Evolutionary conservation across 768 basidiomycete species (phyloP).

Genomic region (Lyophyllum decastes): DNA sequence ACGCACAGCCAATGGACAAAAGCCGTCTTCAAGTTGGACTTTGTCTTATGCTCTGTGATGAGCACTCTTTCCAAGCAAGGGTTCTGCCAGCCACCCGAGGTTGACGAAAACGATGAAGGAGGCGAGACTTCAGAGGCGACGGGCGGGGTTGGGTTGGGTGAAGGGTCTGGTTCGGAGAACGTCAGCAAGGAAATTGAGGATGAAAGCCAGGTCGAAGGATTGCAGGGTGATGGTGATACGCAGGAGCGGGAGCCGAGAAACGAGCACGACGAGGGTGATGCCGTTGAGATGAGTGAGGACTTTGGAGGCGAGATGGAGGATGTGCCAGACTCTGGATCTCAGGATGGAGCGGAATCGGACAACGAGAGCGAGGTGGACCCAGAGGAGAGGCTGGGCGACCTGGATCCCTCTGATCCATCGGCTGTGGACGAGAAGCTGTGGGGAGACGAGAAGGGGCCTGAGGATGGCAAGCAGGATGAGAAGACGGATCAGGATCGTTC

Average conservation of each 20-base stretch:
- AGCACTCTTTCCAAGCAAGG: slow-evolving; percentile 79
- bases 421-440: slow-evolving; percentile 96
- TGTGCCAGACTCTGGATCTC: slow-evolving; percentile 64
- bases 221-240: slow-evolving; percentile 68
- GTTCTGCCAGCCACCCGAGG: slow-evolving; percentile 89
- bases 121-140: slow-evolving; percentile 50
- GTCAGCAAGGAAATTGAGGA: slow-evolving; percentile 95
- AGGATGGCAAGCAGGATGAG: slow-evolving; percentile 53
- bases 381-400: slow-evolving; percentile 82
- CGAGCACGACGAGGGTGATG: slow-evolving; percentile 63
- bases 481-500: slow-evolving; percentile 66
- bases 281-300: slow-evolving; percentile 90
- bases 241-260: slow-evolving; percentile 46
- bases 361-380: slow-evolving; percentile 60
- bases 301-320: slow-evolving; percentile 88
- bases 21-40: slow-evolving; percentile 81
- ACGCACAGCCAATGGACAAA: slow-evolving; percentile 67
- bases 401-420: slow-evolving; percentile 81
- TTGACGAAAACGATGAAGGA: slow-evolving; percentile 51
- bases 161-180: slow-evolving; percentile 83
- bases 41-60: slow-evolving; percentile 74
- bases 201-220: slow-evolving; percentile 94
- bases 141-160: slow-evolving; percentile 86
- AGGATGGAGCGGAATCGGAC: slow-evolving; percentile 52
- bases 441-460: slow-evolving; percentile 77